Evolutionary conservation across 495 filamentous ascomycete species (phyloP), one percentile per base, ranked within the genome.

Genomic region (Rostrohypoxylon terebratum): DNA sequence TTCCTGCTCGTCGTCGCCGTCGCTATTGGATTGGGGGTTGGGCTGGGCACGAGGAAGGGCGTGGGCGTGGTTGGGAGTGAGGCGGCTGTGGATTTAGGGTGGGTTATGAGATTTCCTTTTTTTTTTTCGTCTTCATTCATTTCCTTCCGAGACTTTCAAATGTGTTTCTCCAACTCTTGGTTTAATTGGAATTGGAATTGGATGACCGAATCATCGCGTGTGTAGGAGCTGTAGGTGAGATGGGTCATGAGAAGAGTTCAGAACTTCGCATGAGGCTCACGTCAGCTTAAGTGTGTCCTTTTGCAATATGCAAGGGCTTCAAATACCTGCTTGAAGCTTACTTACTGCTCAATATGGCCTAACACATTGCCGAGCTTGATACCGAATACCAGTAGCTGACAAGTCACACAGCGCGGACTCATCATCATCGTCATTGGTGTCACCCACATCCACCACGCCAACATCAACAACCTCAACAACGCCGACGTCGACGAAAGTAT

Each of bases 1-100:
- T 76, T 81, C 16, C 13, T 78, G 6, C 34, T 70, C 2, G 79
- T 81, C 1, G 67, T 76, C 31, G 76, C 62, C 11, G 33, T 78
- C 5, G 77, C 79, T 7, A 68, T 74, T 2, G 79, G 79, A 8
- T 59, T 81, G 10, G 79, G 77, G 1, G 68, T 79, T 7, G 79
- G 79, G 1, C 34, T 81, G 9, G 65, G 74, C 1, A 62, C 66
- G 38, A 69, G 66, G 23, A 69, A 36, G 28, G 47, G 21, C 44
- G 42, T 21, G 16, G 10, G 33, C 10, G 21, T 36, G 31, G n/a
- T 28, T 1, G 53, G 14, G 0, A 7, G 25, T 8, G 16, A 44
- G 16, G 34, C 51, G 0, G 20, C 63, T 44, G 64, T 7, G 31
- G 40, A 54, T 51, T 25, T 16, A 48, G 54, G 59, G 69, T 72